Percentiles rank a stretch among this genome's conserved stretches.
Evolutionary conservation across 2,329 filamentous ascomycete genomes (phyloP).

Genomic region (Phyllosticta citrichinensis): DNA sequence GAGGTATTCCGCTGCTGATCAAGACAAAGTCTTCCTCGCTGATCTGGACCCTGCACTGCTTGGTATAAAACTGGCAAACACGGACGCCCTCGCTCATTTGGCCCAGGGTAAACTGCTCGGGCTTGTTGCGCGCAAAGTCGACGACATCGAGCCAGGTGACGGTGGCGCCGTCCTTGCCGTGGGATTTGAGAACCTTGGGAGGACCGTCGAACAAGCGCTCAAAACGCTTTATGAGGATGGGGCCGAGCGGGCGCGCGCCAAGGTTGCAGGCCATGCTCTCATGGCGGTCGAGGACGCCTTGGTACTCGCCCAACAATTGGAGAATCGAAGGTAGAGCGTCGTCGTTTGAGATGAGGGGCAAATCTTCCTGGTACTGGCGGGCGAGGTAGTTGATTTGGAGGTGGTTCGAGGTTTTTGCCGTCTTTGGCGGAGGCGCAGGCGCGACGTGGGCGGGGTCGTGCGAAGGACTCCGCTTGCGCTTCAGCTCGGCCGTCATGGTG

Average conservation of each 20-base stretch:
- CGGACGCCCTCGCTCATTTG: conserved; percentile 58
- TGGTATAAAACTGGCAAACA: conserved; percentile 72
- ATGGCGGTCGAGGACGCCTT: conserved; percentile 73
- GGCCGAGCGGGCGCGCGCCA: conserved; percentile 71
- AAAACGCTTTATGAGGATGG: conserved; percentile 75
- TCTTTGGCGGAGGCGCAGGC: conserved; percentile 36
- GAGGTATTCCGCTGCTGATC: conserved; percentile 71
- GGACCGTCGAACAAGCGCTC: conserved; percentile 78
- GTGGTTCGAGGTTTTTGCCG: conserved; percentile 48
- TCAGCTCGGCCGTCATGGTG: conserved; percentile 24
- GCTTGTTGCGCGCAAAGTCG: conserved; percentile 70
- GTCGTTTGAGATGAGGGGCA: conserved; percentile 51
- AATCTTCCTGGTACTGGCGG: conserved; percentile 50
- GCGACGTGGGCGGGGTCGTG: conserved; percentile 22
- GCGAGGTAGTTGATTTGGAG: conserved; percentile 60
- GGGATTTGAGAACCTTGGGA: conserved; percentile 55
- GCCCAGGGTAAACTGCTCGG: conserved; percentile 64
- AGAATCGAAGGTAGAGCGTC: conserved; percentile 68
- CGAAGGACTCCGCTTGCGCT: conserved; percentile 39
- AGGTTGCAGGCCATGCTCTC: conserved; percentile 81
- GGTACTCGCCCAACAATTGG: conserved; percentile 66
- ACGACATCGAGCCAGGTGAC: conserved; percentile 81
- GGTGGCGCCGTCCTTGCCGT: conserved; percentile 48
- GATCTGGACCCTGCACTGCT: conserved; percentile 74
- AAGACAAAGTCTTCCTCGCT: conserved; percentile 79